Evolutionary conservation across 1,284 basidiomycete genomes (phyloP).

Genomic region (Vanrija sp.): DNA sequence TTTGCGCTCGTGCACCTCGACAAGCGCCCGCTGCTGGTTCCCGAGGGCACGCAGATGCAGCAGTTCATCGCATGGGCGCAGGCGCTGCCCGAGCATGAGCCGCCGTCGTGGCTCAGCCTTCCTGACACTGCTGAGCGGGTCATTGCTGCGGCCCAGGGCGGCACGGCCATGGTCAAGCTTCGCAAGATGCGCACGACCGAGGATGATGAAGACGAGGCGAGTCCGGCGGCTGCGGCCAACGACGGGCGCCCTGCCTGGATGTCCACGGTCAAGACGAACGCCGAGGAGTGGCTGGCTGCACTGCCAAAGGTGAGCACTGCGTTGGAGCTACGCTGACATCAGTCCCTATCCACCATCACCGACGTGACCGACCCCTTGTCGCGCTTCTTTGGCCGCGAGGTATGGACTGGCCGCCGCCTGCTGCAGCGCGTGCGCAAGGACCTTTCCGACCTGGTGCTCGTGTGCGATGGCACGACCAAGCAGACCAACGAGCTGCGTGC

Average conservation of each 20-base stretch:
- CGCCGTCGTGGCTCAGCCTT: constrained; percentile 85
- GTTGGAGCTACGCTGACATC: not conserved
- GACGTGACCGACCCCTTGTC: constrained; percentile 65
- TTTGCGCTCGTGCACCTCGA: constrained; percentile 70
- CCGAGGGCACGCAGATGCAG: constrained; percentile 84
- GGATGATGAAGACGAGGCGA: constrained; percentile 78
- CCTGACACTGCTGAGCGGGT: constrained; percentile 85
- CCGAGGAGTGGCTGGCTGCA: constrained; percentile 72
- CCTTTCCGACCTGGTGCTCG: constrained; percentile 71
- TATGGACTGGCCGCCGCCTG: constrained; percentile 70
- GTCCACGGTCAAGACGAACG: constrained; percentile 71
- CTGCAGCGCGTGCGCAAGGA: constrained; percentile 73
- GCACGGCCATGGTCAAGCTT: constrained; percentile 70
- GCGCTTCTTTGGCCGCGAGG: constrained; percentile 83
- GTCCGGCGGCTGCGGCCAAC: constrained; percentile 51
- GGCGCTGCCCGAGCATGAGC: constrained; percentile 79
- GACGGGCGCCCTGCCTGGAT: constrained; percentile 87
- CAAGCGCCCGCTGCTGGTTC: constrained; percentile 62
- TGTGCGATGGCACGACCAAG: constrained; percentile 80
- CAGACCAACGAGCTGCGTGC: constrained; percentile 90
- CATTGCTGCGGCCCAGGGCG: constrained; percentile 85
- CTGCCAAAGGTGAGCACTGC: constrained; percentile 63
- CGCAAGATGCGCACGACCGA: constrained; percentile 86
- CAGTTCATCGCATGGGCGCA: constrained; percentile 87
- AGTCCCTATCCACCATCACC: constrained; percentile 21